These are phyloP conservation scores for Penicillium cataractarum DNA, from an alignment of 495 filamentous ascomycete species.

Conservation along the genomic window DNA sequence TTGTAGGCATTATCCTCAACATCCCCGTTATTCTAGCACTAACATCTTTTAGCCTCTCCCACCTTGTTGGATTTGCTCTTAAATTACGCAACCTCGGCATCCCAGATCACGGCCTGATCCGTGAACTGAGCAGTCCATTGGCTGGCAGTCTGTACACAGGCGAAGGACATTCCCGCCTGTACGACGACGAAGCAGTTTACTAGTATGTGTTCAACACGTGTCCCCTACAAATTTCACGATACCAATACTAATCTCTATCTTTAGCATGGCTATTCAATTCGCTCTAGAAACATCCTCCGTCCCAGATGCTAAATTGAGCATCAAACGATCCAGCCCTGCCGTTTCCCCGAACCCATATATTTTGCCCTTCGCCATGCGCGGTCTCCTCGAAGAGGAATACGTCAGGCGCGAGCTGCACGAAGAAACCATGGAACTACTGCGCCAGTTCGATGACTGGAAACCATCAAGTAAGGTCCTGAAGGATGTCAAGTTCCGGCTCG, in stretches of 20 bases:
- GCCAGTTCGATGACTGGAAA: conserved; percentile 93
- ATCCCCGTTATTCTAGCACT: conserved; percentile 2
- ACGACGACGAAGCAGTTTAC: conserved; percentile 90
- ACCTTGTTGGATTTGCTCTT: conserved; percentile 88
- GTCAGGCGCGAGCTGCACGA: conserved; percentile 76
- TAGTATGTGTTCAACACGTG: conserved; percentile 55
- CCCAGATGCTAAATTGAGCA: conserved; percentile 52
- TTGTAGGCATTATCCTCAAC: conserved; percentile 57
- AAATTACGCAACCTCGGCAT: conserved; percentile 93
- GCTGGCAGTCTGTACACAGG: conserved; percentile 90
- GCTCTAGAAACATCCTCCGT: conserved; percentile 80
- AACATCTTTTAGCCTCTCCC: conserved; percentile 63
- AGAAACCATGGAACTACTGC: conserved; percentile 78
- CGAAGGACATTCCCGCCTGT: conserved; percentile 91
- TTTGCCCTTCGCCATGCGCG: conserved; percentile 91
- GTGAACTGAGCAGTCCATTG: conserved; percentile 84
- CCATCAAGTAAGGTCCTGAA: conserved; percentile 86
- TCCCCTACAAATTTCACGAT: neutral
- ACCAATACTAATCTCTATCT: conserved; percentile 22
- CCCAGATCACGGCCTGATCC: conserved; percentile 88
- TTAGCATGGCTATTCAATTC: conserved; percentile 78
- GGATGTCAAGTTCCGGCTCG: conserved; percentile 94
- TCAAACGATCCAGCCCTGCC: conserved; percentile 54
- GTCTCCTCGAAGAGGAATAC: conserved; percentile 87
- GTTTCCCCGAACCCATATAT: conserved; percentile 78